These are phyloP conservation scores for grape (Vitis vinifera) DNA, from an alignment of 164 flowering plant species.

Conservation along the genomic window DNA sequence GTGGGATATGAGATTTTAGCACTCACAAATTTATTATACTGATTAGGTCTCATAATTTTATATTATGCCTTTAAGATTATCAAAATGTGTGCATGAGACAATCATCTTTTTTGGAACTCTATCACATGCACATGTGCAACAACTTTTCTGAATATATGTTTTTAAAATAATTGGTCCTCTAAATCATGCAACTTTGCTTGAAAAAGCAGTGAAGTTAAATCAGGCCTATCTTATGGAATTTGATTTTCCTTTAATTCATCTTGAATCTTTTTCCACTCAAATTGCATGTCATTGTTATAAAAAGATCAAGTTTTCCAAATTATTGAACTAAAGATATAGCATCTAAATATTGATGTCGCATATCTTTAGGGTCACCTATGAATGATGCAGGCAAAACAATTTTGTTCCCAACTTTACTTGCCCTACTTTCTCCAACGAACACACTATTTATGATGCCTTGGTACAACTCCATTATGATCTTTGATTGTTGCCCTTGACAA, in stretches of 20 bases:
- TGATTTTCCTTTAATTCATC: not conserved
- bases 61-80: too few species aligned
- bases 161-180: not conserved
- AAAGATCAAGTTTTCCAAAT: conserved; percentile 18
- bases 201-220: conserved; percentile 12
- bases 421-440: too few species aligned
- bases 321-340: conserved; percentile 20
- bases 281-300: conserved; percentile 31
- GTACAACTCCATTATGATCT: too few species aligned
- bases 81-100: too few species aligned
- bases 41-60: too few species aligned
- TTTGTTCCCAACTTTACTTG: too few species aligned
- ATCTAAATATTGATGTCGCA: conserved; percentile 12
- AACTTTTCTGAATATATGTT: conserved; percentile 10
- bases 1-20: too few species aligned
- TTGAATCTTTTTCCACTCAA: conserved; percentile 8
- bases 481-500: too few species aligned
- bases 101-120: too few species aligned
- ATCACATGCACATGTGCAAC: not conserved
- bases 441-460: too few species aligned
- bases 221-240: conserved; percentile 9
- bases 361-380: conserved; percentile 16
- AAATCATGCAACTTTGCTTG: conserved; percentile 1
- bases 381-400: conserved; percentile 13
- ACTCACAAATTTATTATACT: too few species aligned